Evolutionary conservation across 2,329 filamentous ascomycete genomes (phyloP).

Genomic region (Bisporella sp.): DNA sequence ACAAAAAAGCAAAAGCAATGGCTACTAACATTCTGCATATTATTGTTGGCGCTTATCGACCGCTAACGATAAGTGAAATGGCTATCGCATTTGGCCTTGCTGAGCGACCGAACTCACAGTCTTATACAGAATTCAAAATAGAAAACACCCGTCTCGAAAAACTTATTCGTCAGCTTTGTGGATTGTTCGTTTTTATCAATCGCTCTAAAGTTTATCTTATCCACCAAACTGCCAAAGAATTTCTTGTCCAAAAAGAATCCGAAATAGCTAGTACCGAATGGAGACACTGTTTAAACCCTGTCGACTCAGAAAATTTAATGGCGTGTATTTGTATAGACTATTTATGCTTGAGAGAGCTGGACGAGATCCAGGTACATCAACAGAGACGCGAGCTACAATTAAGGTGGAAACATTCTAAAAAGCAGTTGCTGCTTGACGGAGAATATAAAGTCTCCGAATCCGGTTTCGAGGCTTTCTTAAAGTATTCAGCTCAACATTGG

Average conservation of each 20-base stretch:
- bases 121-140: not conserved
- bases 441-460: too few relatives aligned
- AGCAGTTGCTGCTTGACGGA: too few relatives aligned
- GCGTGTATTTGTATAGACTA: too few relatives aligned
- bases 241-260: conserved; percentile 14
- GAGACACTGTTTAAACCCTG: too few relatives aligned
- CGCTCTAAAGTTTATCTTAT: conserved; percentile 30
- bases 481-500: too few relatives aligned
- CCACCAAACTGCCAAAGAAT: conserved; percentile 34
- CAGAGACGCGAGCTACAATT: too few relatives aligned
- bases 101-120: not conserved
- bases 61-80: conserved; percentile 20
- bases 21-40: conserved; percentile 29
- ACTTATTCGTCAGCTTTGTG: conserved; percentile 26
- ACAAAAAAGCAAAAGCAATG: conserved; percentile 9
- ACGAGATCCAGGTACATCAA: too few relatives aligned
- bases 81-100: not conserved
- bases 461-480: too few relatives aligned
- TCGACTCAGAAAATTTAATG: too few relatives aligned
- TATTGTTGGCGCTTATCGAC: conserved; percentile 26
- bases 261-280: too few relatives aligned
- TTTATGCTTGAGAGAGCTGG: too few relatives aligned
- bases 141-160: conserved; percentile 7
- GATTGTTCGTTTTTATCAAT: conserved; percentile 29
- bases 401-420: too few relatives aligned